Percentiles rank a stretch among this genome's conserved stretches.
phyloP scores from a whole-genome alignment of 2,329 filamentous ascomycete genomes.

The Venturiaceae sp. region DNA sequence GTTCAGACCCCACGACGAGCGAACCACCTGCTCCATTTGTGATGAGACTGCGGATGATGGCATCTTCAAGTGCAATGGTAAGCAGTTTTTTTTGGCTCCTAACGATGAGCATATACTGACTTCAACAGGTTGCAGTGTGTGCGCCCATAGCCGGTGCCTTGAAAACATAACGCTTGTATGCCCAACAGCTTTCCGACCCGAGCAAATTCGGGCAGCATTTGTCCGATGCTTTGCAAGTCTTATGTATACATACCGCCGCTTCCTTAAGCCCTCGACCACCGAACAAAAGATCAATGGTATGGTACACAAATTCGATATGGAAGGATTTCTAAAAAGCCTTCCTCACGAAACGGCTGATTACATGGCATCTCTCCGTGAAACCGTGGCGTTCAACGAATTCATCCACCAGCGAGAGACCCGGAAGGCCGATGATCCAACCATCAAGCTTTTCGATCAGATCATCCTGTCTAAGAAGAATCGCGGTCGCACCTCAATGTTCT shows the following conservation, averaged over 20 bases:
- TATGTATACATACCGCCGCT: slow-evolving; percentile 60
- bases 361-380: slow-evolving; percentile 52
- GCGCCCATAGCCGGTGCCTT: slow-evolving; percentile 20
- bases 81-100: slow-evolving; percentile 17
- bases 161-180: slow-evolving; percentile 26
- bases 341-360: slow-evolving; percentile 56
- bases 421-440: slow-evolving; percentile 49
- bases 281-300: slow-evolving; percentile 54
- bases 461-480: slow-evolving; percentile 68
- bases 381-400: slow-evolving; percentile 71
- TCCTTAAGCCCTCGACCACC: slow-evolving; percentile 46
- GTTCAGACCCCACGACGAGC: slow-evolving; percentile 49
- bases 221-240: slow-evolving; percentile 60
- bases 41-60: slow-evolving; percentile 67
- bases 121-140: slow-evolving; percentile 41
- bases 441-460: slow-evolving; percentile 76
- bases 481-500: slow-evolving; percentile 56
- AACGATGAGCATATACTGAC: slow-evolving; percentile 3
- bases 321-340: slow-evolving; percentile 54
- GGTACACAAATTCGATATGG: slow-evolving; percentile 56
- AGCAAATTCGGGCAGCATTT: slow-evolving; percentile 58
- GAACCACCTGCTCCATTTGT: slow-evolving; percentile 60
- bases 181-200: slow-evolving; percentile 55
- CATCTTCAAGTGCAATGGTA: slow-evolving; percentile 59
- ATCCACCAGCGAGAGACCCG: slow-evolving; percentile 70